Evolutionary conservation across 2,329 filamentous ascomycete genomes (phyloP).

Genomic region (Setomelanomma holmii): DNA sequence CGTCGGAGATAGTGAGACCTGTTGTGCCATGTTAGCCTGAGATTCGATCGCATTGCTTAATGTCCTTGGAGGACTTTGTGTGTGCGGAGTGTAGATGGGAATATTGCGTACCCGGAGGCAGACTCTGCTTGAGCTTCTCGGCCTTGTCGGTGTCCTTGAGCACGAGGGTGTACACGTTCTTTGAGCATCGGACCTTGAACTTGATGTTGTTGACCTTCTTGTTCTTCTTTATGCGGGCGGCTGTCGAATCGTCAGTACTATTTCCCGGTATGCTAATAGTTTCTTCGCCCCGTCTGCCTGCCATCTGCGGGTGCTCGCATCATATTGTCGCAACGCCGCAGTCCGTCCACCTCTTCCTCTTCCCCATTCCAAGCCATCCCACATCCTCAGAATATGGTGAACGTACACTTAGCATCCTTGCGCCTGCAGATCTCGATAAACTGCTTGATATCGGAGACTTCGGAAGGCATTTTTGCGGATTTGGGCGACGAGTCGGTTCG

Average conservation of each 20-base stretch:
- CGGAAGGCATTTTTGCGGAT: slow-evolving; percentile 88
- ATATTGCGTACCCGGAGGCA: slow-evolving; percentile 83
- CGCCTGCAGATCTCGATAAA: slow-evolving; percentile 99
- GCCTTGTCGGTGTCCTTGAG: slow-evolving; percentile 99
- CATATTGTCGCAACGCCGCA: background rate
- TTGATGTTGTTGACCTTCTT: slow-evolving; percentile 91
- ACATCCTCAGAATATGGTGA: slow-evolving; percentile 8
- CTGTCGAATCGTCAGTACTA: slow-evolving; percentile 39
- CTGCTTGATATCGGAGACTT: slow-evolving; percentile 98
- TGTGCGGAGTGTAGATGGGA: background rate
- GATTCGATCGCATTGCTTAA: no score
- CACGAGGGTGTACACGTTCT: slow-evolving; percentile 96
- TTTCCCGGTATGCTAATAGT: background rate
- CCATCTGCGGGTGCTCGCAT: background rate
- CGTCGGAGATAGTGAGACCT: slow-evolving; percentile 67
- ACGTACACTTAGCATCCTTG: slow-evolving; percentile 99
- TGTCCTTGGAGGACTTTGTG: no score
- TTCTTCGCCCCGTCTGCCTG: background rate
- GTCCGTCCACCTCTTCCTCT: slow-evolving; percentile 2
- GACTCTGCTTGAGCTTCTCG: slow-evolving; percentile 99
- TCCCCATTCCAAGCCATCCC: background rate
- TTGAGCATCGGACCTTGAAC: slow-evolving; percentile 99
- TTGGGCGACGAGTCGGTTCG: slow-evolving; percentile 28
- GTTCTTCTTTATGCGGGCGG: slow-evolving; percentile 79
- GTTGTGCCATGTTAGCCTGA: slow-evolving; percentile 16